A percentile compares a stretch with the other conserved stretches of the same genome.
Conservation (phyloP, 2,329 filamentous ascomycete species). For the Coniochaeta ligniaria region DNA sequence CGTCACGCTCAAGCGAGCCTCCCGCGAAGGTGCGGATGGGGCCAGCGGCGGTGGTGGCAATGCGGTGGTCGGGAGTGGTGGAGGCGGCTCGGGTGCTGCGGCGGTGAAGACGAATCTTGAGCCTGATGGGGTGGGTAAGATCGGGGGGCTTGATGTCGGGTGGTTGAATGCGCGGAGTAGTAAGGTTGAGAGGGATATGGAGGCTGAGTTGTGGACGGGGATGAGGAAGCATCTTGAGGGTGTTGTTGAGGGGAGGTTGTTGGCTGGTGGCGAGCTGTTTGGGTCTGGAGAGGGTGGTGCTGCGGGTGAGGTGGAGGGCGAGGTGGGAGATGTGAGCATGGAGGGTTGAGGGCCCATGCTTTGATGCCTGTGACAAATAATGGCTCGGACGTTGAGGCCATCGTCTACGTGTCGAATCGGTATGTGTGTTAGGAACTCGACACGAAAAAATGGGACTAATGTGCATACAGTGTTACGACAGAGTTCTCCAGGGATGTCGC, state of each 20-base stretch:
- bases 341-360: slow-evolving; percentile 10
- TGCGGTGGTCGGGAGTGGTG: slow-evolving; percentile 8
- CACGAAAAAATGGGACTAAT: background rate
- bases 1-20: slow-evolving; percentile 43
- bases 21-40: slow-evolving; percentile 15
- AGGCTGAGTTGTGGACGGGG: slow-evolving; percentile 68
- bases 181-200: slow-evolving; percentile 75
- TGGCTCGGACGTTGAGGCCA: background rate
- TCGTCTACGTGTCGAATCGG: background rate
- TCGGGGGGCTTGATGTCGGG: slow-evolving; percentile 68
- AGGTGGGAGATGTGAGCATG: slow-evolving; percentile 23
- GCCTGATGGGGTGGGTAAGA: slow-evolving; percentile 47
- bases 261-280: background rate
- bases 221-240: slow-evolving; percentile 47
- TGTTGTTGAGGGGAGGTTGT: slow-evolving; percentile 12
- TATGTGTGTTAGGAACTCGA: background rate
- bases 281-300: background rate
- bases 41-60: background rate
- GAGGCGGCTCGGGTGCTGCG: slow-evolving; percentile 10
- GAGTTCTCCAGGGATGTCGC: background rate
- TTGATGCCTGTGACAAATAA: background rate
- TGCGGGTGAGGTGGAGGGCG: background rate
- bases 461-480: background rate
- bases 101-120: slow-evolving; percentile 30
- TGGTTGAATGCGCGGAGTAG: slow-evolving; percentile 84